Evolutionary conservation across 2,329 filamentous ascomycete genomes (phyloP).

Genomic region (Zymoseptoria pseudotritici): DNA sequence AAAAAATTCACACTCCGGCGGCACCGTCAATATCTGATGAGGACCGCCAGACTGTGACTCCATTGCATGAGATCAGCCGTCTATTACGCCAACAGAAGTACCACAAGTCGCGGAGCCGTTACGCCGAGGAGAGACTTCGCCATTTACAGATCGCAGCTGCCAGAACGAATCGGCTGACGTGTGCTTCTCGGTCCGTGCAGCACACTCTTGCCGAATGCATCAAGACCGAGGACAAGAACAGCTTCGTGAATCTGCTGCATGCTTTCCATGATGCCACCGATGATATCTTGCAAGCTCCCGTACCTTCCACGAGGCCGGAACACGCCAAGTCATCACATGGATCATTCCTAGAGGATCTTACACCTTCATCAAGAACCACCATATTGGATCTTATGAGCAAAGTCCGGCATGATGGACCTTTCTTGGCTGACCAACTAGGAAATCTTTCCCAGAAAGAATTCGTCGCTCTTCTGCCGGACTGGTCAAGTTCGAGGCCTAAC

Average conservation of each 20-base stretch:
- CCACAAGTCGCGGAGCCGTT: conserved; percentile 71
- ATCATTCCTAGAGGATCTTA: conserved; percentile 58
- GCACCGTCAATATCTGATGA: conserved; percentile 1
- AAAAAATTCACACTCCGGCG: background rate
- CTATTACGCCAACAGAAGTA: conserved; percentile 70
- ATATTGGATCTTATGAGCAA: conserved; percentile 73
- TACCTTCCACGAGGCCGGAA: conserved; percentile 29
- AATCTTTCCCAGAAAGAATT: conserved; percentile 70
- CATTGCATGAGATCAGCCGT: conserved; percentile 66
- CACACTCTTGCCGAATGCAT: conserved; percentile 72
- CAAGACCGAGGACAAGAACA: conserved; percentile 69
- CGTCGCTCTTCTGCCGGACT: conserved; percentile 66
- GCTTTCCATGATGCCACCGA: conserved; percentile 67
- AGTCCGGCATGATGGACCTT: conserved; percentile 79
- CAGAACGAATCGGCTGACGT: conserved; percentile 64
- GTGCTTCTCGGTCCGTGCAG: conserved; percentile 67
- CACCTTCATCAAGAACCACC: conserved; percentile 64
- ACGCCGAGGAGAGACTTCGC: conserved; percentile 65
- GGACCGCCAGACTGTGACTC: conserved; percentile 2
- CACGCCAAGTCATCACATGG: conserved; percentile 42
- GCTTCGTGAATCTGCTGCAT: conserved; percentile 66
- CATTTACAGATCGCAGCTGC: conserved; percentile 67
- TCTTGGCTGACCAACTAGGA: conserved; percentile 74
- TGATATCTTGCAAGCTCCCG: conserved; percentile 61
- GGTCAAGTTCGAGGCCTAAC: conserved; percentile 70